Evolutionary conservation across 208 protist species (phyloP).

Genomic region (Porcisia hertigi): DNA sequence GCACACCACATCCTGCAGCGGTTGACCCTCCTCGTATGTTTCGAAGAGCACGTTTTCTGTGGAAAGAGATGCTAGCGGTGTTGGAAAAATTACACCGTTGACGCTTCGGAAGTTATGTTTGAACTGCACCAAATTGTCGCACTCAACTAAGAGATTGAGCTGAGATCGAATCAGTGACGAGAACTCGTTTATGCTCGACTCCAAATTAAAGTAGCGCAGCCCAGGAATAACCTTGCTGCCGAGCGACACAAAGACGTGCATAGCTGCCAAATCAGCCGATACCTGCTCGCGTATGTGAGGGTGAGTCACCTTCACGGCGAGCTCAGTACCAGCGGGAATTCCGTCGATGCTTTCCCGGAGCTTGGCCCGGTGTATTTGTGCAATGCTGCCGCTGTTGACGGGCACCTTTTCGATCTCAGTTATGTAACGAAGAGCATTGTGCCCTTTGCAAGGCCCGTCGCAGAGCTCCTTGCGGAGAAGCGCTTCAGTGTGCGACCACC

Average conservation of each 20-base stretch:
- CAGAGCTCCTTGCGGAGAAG: constrained; percentile 46
- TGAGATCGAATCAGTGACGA: constrained; percentile 78
- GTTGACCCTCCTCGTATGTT: constrained; percentile 84
- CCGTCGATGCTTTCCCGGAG: constrained; percentile 73
- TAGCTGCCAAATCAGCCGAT: constrained; percentile 69
- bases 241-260: constrained; percentile 57
- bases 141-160: constrained; percentile 85
- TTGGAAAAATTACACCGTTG: constrained; percentile 83
- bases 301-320: constrained; percentile 93
- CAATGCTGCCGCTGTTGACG: constrained; percentile 92
- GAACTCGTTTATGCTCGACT: constrained; percentile 77
- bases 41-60: constrained; percentile 83
- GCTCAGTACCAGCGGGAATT: constrained; percentile 74
- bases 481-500: constrained; percentile 76
- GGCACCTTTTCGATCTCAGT: constrained; percentile 79
- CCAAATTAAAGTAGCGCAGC: constrained; percentile 65
- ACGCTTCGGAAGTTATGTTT: constrained; percentile 78
- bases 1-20: constrained; percentile 58
- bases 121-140: constrained; percentile 87
- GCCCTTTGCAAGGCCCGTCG: constrained; percentile 21
- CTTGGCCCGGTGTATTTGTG: constrained; percentile 88
- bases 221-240: constrained; percentile 59
- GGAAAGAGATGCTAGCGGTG: constrained; percentile 61
- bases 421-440: constrained; percentile 61
- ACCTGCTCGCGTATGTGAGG: constrained; percentile 78